A percentile compares a stretch with the other conserved stretches of the same genome.
Conservation (phyloP, 306 rosid species). For the Casuarina glauca region DNA sequence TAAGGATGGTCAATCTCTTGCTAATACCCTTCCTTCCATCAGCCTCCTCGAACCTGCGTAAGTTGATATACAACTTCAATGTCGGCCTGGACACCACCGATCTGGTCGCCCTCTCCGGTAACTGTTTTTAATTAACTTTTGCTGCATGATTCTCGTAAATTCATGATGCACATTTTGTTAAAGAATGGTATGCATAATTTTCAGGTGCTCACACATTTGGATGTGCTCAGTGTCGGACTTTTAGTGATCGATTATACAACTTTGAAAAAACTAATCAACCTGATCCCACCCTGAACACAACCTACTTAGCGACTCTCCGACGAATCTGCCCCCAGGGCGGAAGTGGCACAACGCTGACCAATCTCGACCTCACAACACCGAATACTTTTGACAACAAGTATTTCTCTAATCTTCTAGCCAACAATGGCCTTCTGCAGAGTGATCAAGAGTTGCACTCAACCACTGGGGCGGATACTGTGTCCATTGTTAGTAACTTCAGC, state of each 20-base stretch:
- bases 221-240: background rate
- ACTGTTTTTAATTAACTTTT: background rate
- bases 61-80: background rate
- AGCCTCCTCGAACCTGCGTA: conserved; percentile 9
- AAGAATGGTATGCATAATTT: background rate
- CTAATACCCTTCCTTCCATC: conserved; percentile 37
- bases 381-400: too few species aligned
- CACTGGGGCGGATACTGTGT: too few species aligned
- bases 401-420: too few species aligned
- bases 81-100: conserved; percentile 40
- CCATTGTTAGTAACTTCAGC: too few species aligned
- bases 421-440: too few species aligned
- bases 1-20: conserved; percentile 2
- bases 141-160: too few species aligned
- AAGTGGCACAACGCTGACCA: background rate
- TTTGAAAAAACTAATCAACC: background rate
- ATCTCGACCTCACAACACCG: too few species aligned
- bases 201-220: conserved; percentile 39
- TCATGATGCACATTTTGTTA: too few species aligned
- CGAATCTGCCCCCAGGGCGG: conserved; percentile 20
- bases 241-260: background rate
- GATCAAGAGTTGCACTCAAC: too few species aligned
- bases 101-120: conserved; percentile 64
- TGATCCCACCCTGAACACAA: conserved; percentile 18
- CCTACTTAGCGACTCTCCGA: conserved; percentile 10